Percentiles rank a stretch among this genome's conserved stretches.
phyloP scores from a whole-genome alignment of 2,329 filamentous ascomycete genomes.

The Aspergillus floridensis region DNA sequence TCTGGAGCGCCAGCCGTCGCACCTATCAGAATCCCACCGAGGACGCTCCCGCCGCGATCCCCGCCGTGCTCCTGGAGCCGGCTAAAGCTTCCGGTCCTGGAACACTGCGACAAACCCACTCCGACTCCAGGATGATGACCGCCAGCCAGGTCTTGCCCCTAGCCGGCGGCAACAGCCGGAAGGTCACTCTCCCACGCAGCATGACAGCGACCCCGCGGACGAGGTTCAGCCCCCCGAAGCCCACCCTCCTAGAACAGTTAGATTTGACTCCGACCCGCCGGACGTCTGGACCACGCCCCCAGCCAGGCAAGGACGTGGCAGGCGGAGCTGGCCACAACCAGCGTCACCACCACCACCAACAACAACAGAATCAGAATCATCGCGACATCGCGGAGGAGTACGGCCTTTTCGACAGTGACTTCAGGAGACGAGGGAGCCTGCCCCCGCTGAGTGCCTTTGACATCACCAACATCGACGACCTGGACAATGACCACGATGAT shows the following conservation, averaged over 20 bases:
- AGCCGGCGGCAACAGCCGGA: constrained; percentile 26
- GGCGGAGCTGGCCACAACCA: constrained; percentile 10
- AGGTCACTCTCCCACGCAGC: constrained; percentile 34
- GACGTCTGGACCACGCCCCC: constrained; percentile 29
- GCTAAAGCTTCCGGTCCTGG: constrained; percentile 13
- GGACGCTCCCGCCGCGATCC: constrained; percentile 5
- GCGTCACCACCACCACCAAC: constrained; percentile 14
- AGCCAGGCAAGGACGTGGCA: constrained; percentile 16
- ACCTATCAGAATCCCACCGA: constrained; percentile 17
- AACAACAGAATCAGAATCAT: background rate
- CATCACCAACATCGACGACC: constrained; percentile 31
- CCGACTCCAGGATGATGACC: constrained; percentile 19
- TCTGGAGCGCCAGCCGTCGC: constrained; percentile 37
- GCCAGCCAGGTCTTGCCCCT: constrained; percentile 22
- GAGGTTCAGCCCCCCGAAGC: constrained; percentile 41
- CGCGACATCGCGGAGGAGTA: constrained; percentile 21
- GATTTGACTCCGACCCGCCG: constrained; percentile 38
- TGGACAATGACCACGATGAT: constrained; percentile 31
- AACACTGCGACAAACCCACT: constrained; percentile 9
- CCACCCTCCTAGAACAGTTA: constrained; percentile 38
- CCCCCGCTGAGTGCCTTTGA: constrained; percentile 32
- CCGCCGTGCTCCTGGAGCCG: constrained; percentile 17
- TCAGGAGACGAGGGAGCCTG: constrained; percentile 24
- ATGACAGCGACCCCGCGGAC: constrained; percentile 37
- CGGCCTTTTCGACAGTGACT: constrained; percentile 24